Evolutionary conservation across 306 rosid genomes (phyloP).

Genomic region (Quercus engelmannii): DNA sequence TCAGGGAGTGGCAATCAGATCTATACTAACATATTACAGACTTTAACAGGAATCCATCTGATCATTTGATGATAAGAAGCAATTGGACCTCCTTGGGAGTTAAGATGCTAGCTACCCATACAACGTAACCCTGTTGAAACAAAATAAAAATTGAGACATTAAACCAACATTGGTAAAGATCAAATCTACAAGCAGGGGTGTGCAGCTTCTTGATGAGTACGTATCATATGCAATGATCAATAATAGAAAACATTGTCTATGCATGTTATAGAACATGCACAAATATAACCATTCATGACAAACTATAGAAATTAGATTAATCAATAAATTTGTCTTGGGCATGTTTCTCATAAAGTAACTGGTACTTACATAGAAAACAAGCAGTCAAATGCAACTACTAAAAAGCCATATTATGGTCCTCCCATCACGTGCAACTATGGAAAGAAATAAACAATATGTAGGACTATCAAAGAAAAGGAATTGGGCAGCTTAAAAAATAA

Average conservation of each 20-base stretch:
- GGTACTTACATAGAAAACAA: not conserved
- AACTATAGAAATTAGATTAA: no score
- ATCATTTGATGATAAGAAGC: slow-evolving; percentile 23
- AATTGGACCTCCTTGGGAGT: slow-evolving; percentile 2
- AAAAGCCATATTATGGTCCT: not conserved
- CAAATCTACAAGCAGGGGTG: not conserved
- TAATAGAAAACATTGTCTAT: not conserved
- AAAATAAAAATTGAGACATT: not conserved
- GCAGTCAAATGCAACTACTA: not conserved
- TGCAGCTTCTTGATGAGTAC: not conserved
- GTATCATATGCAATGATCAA: not conserved
- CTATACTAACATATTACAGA: slow-evolving; percentile 14
- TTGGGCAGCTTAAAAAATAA: not conserved
- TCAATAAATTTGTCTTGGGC: not conserved
- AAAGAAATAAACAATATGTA: not conserved
- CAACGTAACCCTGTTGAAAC: slow-evolving; percentile 37
- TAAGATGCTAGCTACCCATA: slow-evolving; percentile 12
- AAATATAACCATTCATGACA: no score
- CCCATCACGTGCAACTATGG: not conserved
- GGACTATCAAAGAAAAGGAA: not conserved
- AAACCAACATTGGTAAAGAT: not conserved
- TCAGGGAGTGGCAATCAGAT: slow-evolving; percentile 22
- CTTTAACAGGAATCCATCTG: slow-evolving; percentile 22
- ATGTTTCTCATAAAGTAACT: not conserved
- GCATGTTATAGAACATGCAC: no score